Conservation (phyloP, 768 basidiomycete genomes). For the Cyclocybe cylindracea region DNA sequence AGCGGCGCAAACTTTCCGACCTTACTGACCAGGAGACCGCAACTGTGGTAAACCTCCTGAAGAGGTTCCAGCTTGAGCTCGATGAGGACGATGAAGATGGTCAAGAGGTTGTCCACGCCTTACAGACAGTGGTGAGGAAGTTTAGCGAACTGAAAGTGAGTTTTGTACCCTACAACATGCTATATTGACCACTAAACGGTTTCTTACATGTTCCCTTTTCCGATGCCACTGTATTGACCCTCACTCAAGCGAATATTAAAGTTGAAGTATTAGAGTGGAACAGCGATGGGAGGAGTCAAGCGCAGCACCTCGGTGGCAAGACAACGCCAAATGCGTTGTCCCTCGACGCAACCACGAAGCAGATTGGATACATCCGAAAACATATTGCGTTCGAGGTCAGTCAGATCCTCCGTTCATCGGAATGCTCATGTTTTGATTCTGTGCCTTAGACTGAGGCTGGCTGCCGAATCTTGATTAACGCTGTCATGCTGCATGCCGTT, state of each 20-base stretch:
- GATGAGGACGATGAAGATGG: slow-evolving; percentile 9
- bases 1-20: slow-evolving; percentile 2
- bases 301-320: slow-evolving; percentile 4
- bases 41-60: slow-evolving; percentile 7
- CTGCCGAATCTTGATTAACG: slow-evolving; percentile 5
- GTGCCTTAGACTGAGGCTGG: slow-evolving; percentile 9
- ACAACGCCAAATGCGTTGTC: slow-evolving; percentile 6
- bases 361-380: slow-evolving; percentile 8
- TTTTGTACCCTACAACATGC: slow-evolving; percentile 5
- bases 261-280: slow-evolving; percentile 6
- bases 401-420: slow-evolving; percentile 6
- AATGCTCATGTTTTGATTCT: slow-evolving; percentile 4
- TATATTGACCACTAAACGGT: slow-evolving; percentile 2
- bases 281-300: slow-evolving; percentile 4
- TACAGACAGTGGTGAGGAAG: slow-evolving; percentile 4
- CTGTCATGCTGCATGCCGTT: slow-evolving; percentile 2
- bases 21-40: slow-evolving; percentile 6
- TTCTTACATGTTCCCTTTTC: slow-evolving; percentile 3
- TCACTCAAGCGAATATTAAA: slow-evolving; percentile 6
- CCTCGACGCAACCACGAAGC: slow-evolving; percentile 4
- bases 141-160: slow-evolving; percentile 8
- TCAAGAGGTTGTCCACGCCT: slow-evolving; percentile 3
- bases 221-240: slow-evolving; percentile 6
- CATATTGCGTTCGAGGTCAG: slow-evolving; percentile 8
- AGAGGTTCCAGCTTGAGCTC: slow-evolving; percentile 3